Conservation (phyloP, 352 stramenopile species). For the Pythium vanterpoolii region DNA sequence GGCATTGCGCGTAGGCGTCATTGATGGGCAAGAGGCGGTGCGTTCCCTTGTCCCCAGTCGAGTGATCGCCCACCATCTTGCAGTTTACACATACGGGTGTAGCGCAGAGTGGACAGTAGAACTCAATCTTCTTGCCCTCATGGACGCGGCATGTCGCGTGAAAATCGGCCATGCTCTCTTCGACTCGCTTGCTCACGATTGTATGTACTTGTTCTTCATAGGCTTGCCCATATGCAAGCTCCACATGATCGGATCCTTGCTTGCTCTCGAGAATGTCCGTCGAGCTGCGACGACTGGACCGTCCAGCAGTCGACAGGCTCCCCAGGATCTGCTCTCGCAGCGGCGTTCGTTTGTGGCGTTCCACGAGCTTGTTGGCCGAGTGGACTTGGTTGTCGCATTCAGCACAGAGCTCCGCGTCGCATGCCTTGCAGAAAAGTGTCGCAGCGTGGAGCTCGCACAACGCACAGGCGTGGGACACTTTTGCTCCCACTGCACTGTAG, state of each 20-base stretch:
- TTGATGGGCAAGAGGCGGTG: slow-evolving; percentile 60
- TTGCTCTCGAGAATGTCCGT: slow-evolving; percentile 5
- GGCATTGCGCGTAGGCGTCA: slow-evolving; percentile 62
- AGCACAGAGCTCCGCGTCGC: slow-evolving; percentile 63
- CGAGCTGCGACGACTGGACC: slow-evolving; percentile 37
- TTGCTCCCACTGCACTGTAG: slow-evolving; percentile 32
- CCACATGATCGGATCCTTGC: neutral
- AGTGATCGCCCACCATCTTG: slow-evolving; percentile 83
- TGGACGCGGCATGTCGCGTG: slow-evolving; percentile 40
- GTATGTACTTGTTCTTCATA: slow-evolving; percentile 28
- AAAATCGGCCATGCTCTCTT: slow-evolving; percentile 34
- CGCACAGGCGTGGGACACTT: slow-evolving; percentile 35
- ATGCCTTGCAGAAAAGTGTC: slow-evolving; percentile 51
- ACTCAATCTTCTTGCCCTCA: slow-evolving; percentile 60
- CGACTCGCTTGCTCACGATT: slow-evolving; percentile 45
- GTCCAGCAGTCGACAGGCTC: neutral
- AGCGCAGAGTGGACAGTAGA: slow-evolving; percentile 67
- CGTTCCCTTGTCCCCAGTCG: slow-evolving; percentile 67
- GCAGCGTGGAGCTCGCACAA: slow-evolving; percentile 62
- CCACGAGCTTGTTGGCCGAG: slow-evolving; percentile 78
- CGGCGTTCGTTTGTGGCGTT: slow-evolving; percentile 55
- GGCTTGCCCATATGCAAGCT: neutral
- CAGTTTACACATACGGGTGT: slow-evolving; percentile 70
- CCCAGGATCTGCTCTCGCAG: slow-evolving; percentile 15
- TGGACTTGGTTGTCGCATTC: slow-evolving; percentile 70